phyloP scores from a whole-genome alignment of 495 filamentous ascomycete species.

The Aspergillus incahuasiensis region DNA sequence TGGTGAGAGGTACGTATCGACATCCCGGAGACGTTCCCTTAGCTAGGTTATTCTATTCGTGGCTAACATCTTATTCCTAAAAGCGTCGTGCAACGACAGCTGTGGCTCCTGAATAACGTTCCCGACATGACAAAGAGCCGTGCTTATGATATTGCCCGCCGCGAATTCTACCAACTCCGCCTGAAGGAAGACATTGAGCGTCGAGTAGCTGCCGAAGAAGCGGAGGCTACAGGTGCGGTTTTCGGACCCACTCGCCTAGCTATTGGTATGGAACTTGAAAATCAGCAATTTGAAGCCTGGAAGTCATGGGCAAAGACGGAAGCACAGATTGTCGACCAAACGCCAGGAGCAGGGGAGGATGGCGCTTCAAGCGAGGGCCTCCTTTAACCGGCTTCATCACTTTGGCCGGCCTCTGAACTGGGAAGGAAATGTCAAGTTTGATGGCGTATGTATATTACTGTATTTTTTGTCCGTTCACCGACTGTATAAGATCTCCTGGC shows the following conservation, averaged over 20 bases:
- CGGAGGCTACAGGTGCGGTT: slow-evolving; percentile 73
- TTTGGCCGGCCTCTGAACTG: neutral
- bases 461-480: slow-evolving; percentile 9
- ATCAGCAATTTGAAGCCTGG: slow-evolving; percentile 72
- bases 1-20: slow-evolving; percentile 69
- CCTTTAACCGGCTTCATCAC: neutral
- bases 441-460: slow-evolving; percentile 36
- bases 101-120: slow-evolving; percentile 71
- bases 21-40: neutral
- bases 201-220: slow-evolving; percentile 84
- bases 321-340: slow-evolving; percentile 34
- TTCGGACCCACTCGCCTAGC: slow-evolving; percentile 74
- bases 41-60: neutral
- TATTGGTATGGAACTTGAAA: slow-evolving; percentile 78
- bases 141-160: slow-evolving; percentile 85
- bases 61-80: slow-evolving; percentile 16
- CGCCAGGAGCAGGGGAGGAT: slow-evolving; percentile 24
- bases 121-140: slow-evolving; percentile 52
- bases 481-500: neutral
- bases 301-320: slow-evolving; percentile 68
- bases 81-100: slow-evolving; percentile 90
- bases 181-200: slow-evolving; percentile 78
- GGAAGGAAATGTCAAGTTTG: neutral
- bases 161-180: slow-evolving; percentile 84
- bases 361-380: slow-evolving; percentile 8